phyloP scores from a whole-genome alignment of 2,329 filamentous ascomycete species.

The Penicillium sp. region DNA sequence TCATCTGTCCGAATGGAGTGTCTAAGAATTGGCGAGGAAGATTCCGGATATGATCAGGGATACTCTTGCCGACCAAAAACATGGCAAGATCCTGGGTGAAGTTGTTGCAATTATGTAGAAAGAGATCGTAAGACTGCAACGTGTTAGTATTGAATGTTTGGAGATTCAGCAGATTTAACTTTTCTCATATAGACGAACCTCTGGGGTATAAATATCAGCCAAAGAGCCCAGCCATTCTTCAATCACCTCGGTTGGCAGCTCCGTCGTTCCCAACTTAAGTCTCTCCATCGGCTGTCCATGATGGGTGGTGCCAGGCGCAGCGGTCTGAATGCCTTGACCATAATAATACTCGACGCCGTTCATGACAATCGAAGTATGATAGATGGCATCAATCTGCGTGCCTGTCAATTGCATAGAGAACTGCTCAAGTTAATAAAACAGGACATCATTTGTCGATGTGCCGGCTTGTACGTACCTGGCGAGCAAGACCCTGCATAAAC shows the following conservation, averaged over 20 bases:
- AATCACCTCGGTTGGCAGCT: conserved; percentile 74
- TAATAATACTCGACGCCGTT: conserved; percentile 85
- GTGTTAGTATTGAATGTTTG: conserved; percentile 6
- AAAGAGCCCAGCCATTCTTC: conserved; percentile 83
- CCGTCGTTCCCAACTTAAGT: conserved; percentile 68
- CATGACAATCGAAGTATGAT: conserved; percentile 87
- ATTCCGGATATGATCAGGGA: conserved; percentile 78
- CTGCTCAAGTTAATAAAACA: conserved; percentile 24
- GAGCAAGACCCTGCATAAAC: conserved; percentile 49
- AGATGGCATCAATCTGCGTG: conserved; percentile 80
- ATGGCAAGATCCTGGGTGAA: conserved; percentile 90
- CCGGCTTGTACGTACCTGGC: conserved; percentile 39
- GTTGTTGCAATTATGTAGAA: conserved; percentile 93
- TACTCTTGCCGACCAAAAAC: conserved; percentile 82
- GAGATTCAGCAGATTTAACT: neutral
- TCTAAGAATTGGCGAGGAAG: conserved; percentile 80
- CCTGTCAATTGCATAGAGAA: conserved; percentile 59
- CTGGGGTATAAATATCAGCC: conserved; percentile 72
- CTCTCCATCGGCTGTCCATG: conserved; percentile 78
- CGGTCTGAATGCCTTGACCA: conserved; percentile 79
- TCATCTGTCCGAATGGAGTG: conserved; percentile 82
- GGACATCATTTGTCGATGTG: neutral
- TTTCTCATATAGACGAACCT: conserved; percentile 46
- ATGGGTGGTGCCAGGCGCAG: conserved; percentile 75
- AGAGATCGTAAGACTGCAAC: conserved; percentile 77